These are phyloP conservation scores for Chaetoscypha palmicola DNA, from an alignment of 2,329 filamentous ascomycete genomes.

Conservation along the genomic window DNA sequence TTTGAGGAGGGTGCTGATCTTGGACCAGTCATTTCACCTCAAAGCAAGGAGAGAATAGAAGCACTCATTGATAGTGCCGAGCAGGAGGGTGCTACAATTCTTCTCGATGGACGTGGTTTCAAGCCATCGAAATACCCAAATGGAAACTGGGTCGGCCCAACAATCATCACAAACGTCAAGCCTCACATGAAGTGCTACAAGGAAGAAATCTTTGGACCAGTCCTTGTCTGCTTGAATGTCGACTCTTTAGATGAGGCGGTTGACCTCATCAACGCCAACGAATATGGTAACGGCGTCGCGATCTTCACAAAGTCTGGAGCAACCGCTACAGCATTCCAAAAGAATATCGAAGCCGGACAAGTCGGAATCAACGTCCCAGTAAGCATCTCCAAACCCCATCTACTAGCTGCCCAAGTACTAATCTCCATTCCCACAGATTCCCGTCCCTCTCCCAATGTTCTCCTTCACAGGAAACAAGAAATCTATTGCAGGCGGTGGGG, in stretches of 20 bases:
- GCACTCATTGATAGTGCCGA: constrained; percentile 68
- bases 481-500: constrained; percentile 83
- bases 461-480: constrained; percentile 77
- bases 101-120: constrained; percentile 73
- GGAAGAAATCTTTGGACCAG: constrained; percentile 81
- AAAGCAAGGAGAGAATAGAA: constrained; percentile 75
- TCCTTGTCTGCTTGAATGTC: constrained; percentile 74
- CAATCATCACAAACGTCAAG: constrained; percentile 75
- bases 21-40: constrained; percentile 72
- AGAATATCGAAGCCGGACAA: constrained; percentile 76
- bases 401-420: too few species aligned
- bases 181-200: constrained; percentile 76
- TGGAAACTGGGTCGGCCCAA: constrained; percentile 80
- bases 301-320: constrained; percentile 77
- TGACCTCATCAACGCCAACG: constrained; percentile 74
- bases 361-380: constrained; percentile 74
- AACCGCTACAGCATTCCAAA: constrained; percentile 71
- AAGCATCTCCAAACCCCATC: too few species aligned
- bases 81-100: constrained; percentile 71
- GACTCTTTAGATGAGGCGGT: constrained; percentile 74
- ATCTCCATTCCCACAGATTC: constrained; percentile 43
- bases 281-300: constrained; percentile 80
- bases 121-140: constrained; percentile 73
- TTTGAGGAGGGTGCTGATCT: constrained; percentile 76
- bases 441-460: constrained; percentile 58